phyloP scores from a whole-genome alignment of 331 rosid species.

The Acacia pycnantha region DNA sequence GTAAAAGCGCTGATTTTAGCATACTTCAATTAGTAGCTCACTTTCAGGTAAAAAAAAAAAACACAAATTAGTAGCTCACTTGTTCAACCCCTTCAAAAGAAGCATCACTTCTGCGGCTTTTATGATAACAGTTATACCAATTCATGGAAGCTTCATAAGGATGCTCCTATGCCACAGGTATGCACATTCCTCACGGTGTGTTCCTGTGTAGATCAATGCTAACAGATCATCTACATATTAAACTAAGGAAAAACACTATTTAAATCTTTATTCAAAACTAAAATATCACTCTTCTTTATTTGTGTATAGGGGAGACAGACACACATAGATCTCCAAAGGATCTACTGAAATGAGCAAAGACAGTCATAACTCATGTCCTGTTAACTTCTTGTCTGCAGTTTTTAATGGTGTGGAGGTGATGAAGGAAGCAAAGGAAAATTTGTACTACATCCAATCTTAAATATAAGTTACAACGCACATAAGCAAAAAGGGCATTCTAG shows the following conservation, averaged over 20 bases:
- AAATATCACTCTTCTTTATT: background rate
- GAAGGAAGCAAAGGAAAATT: background rate
- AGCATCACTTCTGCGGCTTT: background rate
- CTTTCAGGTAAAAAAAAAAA: background rate
- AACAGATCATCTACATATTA: background rate
- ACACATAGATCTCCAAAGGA: background rate
- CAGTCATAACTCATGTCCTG: background rate
- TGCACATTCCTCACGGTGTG: conserved; percentile 9
- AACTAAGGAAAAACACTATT: background rate
- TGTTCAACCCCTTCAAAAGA: background rate
- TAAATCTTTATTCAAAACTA: background rate
- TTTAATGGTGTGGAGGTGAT: background rate
- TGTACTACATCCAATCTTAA: background rate
- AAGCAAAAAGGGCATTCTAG: no score
- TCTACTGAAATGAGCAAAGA: background rate
- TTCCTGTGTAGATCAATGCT: background rate
- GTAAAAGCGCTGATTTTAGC: background rate
- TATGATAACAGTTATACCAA: background rate
- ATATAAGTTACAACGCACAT: no score
- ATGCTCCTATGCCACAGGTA: background rate
- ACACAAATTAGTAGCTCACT: background rate
- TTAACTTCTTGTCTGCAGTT: background rate
- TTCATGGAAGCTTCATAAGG: conserved; percentile 3
- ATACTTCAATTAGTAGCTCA: background rate
- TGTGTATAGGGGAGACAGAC: background rate